These are phyloP conservation scores for Castanospermum australe DNA, from an alignment of 306 rosid genomes.

Conservation along the genomic window DNA sequence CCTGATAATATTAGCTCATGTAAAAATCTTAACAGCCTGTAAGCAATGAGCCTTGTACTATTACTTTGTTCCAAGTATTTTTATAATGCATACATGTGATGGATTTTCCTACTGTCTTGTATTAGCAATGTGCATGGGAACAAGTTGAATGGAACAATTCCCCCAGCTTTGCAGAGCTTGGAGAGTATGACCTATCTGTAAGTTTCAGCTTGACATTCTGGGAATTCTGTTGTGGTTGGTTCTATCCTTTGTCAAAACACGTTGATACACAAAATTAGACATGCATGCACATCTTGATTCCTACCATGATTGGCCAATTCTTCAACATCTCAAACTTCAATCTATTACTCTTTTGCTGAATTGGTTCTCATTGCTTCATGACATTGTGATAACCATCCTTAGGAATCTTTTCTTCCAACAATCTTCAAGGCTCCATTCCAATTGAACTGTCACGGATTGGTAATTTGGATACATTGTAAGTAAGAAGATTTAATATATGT, in stretches of 20 bases:
- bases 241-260: background rate
- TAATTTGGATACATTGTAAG: conserved; percentile 94
- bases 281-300: background rate
- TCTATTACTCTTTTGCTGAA: background rate
- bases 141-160: conserved; percentile 82
- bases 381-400: background rate
- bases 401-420: conserved; percentile 93
- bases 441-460: conserved; percentile 94
- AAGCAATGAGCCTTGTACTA: conserved; percentile 36
- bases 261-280: background rate
- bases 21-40: conserved; percentile 94
- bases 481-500: background rate
- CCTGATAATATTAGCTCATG: conserved; percentile 87
- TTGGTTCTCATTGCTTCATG: conserved; percentile 4
- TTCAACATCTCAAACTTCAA: background rate
- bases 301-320: background rate
- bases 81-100: background rate
- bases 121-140: conserved; percentile 73
- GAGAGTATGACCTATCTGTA: conserved; percentile 98
- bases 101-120: background rate
- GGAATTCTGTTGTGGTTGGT: background rate
- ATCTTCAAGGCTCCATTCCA: conserved; percentile 74
- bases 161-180: conserved; percentile 68
- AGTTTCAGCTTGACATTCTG: conserved; percentile 31
- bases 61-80: background rate